phyloP scores from a whole-genome alignment of 306 rosid species.

The Vachellia collinsii region DNA sequence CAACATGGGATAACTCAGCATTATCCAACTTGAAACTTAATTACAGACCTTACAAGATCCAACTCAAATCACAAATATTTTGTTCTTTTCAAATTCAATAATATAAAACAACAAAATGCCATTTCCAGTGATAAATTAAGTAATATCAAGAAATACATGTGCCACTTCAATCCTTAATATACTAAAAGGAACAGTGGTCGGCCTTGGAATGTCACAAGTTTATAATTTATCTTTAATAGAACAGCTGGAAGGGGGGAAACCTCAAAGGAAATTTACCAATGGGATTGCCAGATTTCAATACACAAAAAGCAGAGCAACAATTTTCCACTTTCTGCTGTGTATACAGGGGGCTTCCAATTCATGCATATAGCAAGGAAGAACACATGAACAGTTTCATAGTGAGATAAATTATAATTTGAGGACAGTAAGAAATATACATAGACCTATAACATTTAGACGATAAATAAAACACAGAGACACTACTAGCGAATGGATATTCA shows the following conservation, averaged over 20 bases:
- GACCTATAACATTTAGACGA: slow-evolving; percentile 1
- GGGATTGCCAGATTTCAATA: slow-evolving; percentile 8
- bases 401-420: neutral
- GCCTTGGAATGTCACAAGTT: neutral
- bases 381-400: neutral
- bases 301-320: neutral
- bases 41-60: slow-evolving; percentile 3
- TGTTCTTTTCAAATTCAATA: slow-evolving; percentile 22
- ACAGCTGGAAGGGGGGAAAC: neutral
- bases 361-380: slow-evolving; percentile 2
- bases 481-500: neutral
- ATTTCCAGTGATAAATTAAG: slow-evolving; percentile 10
- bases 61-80: neutral
- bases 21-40: slow-evolving; percentile 7
- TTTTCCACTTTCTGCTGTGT: neutral
- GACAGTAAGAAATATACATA: neutral
- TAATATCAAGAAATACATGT: slow-evolving; percentile 5
- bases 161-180: slow-evolving; percentile 21
- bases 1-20: neutral
- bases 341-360: neutral
- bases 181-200: neutral
- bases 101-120: slow-evolving; percentile 18
- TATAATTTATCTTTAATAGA: slow-evolving; percentile 5
- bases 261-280: slow-evolving; percentile 2
- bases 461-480: neutral